Evolutionary conservation across 1,284 basidiomycete species (phyloP).

Genomic region (Phylloporus sp.): DNA sequence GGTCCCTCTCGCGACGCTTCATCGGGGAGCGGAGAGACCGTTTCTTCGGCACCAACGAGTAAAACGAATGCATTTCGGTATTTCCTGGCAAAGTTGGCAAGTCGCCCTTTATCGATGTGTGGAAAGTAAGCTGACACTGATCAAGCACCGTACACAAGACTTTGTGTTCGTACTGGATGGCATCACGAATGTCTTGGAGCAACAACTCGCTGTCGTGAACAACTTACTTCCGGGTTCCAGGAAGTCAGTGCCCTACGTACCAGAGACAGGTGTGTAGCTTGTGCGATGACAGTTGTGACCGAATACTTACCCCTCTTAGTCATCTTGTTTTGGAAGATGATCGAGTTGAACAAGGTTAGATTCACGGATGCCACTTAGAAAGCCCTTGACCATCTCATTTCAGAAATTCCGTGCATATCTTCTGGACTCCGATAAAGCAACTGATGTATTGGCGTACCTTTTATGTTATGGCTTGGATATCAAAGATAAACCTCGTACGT

Average conservation of each 20-base stretch:
- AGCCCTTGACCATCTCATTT: constrained; percentile 8
- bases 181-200: constrained; percentile 73
- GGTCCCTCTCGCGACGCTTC: constrained; percentile 68
- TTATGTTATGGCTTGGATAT: constrained; percentile 83
- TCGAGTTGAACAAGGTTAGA: constrained; percentile 88
- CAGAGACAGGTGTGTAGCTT: constrained; percentile 74
- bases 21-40: constrained; percentile 50
- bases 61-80: constrained; percentile 90
- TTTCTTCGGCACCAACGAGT: constrained; percentile 59
- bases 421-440: constrained; percentile 79
- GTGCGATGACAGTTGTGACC: constrained; percentile 10
- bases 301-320: constrained; percentile 52
- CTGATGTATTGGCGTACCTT: constrained; percentile 80
- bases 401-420: constrained; percentile 89
- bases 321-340: constrained; percentile 88
- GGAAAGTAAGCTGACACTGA: constrained; percentile 17
- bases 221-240: constrained; percentile 84
- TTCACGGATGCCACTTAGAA: not conserved
- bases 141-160: constrained; percentile 86
- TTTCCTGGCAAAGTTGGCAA: constrained; percentile 86
- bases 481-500: constrained; percentile 88
- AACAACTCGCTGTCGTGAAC: constrained; percentile 76
- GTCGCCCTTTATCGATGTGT: constrained; percentile 36
- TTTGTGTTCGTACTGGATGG: constrained; percentile 85
- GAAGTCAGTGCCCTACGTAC: constrained; percentile 81